These are phyloP conservation scores for Mesembryanthemum crystallinum DNA, from an alignment of 148 eudicot species.

Conservation along the genomic window DNA sequence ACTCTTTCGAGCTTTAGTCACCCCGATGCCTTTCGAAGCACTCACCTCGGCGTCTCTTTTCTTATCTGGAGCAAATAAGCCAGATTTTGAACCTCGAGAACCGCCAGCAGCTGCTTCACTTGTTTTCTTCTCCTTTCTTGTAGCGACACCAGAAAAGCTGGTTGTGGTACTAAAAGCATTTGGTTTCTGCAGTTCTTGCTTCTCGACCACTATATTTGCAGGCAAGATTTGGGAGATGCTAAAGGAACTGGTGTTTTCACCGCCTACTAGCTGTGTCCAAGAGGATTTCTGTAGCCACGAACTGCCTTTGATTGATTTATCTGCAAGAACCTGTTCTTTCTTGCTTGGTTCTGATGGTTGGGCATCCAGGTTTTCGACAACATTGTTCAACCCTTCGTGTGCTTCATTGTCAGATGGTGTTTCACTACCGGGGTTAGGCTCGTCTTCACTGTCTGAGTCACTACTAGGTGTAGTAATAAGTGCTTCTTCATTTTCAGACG, in stretches of 20 bases:
- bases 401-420: constrained; percentile 20
- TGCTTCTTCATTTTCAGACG: background rate
- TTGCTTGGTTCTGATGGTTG: constrained; percentile 19
- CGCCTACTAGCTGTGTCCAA: constrained; percentile 66
- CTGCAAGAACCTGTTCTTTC: constrained; percentile 18
- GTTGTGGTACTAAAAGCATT: background rate
- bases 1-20: constrained; percentile 12
- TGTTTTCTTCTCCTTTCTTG: constrained; percentile 14
- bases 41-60: constrained; percentile 1
- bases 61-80: constrained; percentile 20
- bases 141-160: constrained; percentile 1
- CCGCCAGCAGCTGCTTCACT: constrained; percentile 16
- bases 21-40: constrained; percentile 8
- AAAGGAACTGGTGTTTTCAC: constrained; percentile 52
- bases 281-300: constrained; percentile 69
- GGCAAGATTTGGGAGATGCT: constrained; percentile 75
- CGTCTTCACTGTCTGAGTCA: constrained; percentile 17
- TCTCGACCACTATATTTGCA: constrained; percentile 28
- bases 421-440: constrained; percentile 24
- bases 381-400: constrained; percentile 4
- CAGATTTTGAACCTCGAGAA: constrained; percentile 7
- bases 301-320: constrained; percentile 41
- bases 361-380: constrained; percentile 15
- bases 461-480: constrained; percentile 26
- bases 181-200: constrained; percentile 30